These are phyloP conservation scores for Cladophialophora bantiana DNA, from an alignment of 2,329 filamentous ascomycete species.

Conservation along the genomic window DNA sequence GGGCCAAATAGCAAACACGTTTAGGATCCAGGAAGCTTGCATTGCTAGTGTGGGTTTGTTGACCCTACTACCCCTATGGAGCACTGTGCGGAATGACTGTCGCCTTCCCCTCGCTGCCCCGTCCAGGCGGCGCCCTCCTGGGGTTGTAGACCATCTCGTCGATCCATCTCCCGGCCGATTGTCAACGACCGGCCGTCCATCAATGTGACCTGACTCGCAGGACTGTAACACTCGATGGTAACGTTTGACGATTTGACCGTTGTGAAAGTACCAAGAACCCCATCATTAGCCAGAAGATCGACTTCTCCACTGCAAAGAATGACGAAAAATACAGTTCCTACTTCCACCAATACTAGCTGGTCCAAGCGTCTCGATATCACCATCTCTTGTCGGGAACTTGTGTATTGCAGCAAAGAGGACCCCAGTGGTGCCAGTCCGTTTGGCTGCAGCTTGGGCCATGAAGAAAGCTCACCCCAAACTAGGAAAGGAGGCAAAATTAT, in stretches of 20 bases:
- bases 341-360: neutral
- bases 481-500: constrained; percentile 8
- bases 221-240: constrained; percentile 21
- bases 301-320: neutral
- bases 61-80: neutral
- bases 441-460: constrained; percentile 5
- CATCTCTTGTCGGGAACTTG: constrained; percentile 1
- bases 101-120: neutral
- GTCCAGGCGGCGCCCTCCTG: neutral
- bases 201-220: constrained; percentile 21
- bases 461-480: constrained; percentile 19
- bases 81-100: neutral
- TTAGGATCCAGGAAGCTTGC: neutral
- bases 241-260: constrained; percentile 3
- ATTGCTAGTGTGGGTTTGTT: neutral
- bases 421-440: neutral
- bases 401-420: neutral
- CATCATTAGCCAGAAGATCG: constrained; percentile 17
- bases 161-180: constrained; percentile 9
- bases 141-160: neutral
- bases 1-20: neutral
- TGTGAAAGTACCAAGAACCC: constrained; percentile 6
- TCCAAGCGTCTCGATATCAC: neutral
- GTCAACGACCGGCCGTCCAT: constrained; percentile 16
- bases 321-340: constrained; percentile 10